Evolutionary conservation across 805 yeast species (phyloP), one percentile per base, ranked within the genome.

Genomic region (Metschnikowia corniflorae): DNA sequence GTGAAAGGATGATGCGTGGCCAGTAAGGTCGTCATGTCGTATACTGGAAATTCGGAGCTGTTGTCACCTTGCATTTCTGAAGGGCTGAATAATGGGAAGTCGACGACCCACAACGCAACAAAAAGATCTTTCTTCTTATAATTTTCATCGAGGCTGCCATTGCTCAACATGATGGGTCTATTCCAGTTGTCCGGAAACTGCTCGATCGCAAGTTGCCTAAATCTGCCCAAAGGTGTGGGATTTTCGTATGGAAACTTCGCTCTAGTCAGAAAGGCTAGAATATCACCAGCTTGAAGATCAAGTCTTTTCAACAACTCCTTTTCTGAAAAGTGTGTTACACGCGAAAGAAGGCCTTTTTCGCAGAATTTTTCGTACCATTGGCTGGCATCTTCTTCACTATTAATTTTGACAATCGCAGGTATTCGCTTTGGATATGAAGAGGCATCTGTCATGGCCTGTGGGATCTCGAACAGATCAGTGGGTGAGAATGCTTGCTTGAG

Each of bases 1-100:
- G 99, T 93, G 63, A 93, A 93, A 4, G 99, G 99, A 57, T 93
- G 99, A 55, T 93, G 99, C 0, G 97, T 89, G 0, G 97, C 76
- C 26, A 73, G 78, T 32, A 69, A 70, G 7, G 55, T 49, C 1
- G 49, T 36, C 25, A 44, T 55, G 50, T 77, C 73, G 54, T 87
- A 91, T 2, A 32, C 45, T 2, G 97, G 96, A 49, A 76, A 86
- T 2, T 59, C 70, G 6, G 39, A 50, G 1, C 33, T 44, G 3
- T 37, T 20, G 3, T 31, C 46, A 3, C 47, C 50, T 2, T 43
- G 31, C 1, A 49, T 31, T 44, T 82, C 89, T 5, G 61, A 54
- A 0, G 98, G 98, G 40, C 81, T 82, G 60, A 93, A 93, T 9
- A 93, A 65, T 1, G 98, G 98, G 65, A 93, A 93, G 40, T 86